A percentile compares a stretch with the other conserved stretches of the same genome.
Evolutionary conservation across 2,329 filamentous ascomycete genomes (phyloP).

Genomic region (Fusarium tjaetaba): DNA sequence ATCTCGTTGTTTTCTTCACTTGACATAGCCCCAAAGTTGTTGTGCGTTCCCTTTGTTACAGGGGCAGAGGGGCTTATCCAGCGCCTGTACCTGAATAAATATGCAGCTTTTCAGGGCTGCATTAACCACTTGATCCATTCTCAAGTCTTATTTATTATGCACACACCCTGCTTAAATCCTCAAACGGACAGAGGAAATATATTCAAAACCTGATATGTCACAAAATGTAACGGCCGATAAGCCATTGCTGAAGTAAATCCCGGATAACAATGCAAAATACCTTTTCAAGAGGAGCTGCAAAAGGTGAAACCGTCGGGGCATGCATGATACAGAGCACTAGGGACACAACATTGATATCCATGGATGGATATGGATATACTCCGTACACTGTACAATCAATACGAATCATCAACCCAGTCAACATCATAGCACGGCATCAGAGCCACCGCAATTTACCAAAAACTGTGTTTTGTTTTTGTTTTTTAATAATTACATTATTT

Average conservation of each 20-base stretch:
- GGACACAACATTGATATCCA: neutral
- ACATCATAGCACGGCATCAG: neutral
- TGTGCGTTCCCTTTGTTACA: neutral
- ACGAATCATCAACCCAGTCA: neutral
- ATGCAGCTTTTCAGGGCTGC: conserved; percentile 7
- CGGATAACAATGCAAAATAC: neutral
- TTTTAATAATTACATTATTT: neutral
- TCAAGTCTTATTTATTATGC: neutral
- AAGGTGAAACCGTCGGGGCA: neutral
- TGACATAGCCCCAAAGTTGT: neutral
- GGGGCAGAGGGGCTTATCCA: neutral
- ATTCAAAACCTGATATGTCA: neutral
- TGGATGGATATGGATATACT: neutral
- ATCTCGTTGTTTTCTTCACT: neutral
- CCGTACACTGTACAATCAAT: neutral
- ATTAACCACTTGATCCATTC: conserved; percentile 20
- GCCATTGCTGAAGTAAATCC: neutral
- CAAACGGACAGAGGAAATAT: neutral
- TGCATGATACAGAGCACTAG: neutral
- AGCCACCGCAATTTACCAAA: neutral
- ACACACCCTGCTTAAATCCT: neutral
- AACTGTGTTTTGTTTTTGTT: neutral
- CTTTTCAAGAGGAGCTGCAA: neutral
- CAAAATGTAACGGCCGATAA: neutral
- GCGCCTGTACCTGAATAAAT: conserved; percentile 1